Conservation (phyloP, 2,329 filamentous ascomycete genomes). For the Madurella fahalii region DNA sequence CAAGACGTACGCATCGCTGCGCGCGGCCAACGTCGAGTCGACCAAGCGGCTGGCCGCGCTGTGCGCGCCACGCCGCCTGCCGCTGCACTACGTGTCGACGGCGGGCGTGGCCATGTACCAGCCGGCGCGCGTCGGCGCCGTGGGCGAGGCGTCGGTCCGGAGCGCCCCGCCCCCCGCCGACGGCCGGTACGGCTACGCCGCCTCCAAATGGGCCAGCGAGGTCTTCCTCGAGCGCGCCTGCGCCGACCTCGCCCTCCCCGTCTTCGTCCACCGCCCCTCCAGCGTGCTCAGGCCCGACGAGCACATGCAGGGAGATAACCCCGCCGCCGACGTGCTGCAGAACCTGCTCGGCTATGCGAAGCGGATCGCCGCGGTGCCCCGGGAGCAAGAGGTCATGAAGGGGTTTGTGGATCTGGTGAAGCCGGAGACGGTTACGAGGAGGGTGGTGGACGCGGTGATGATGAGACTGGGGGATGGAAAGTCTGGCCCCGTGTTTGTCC, state of each 20-base stretch:
- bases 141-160: not conserved
- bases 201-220: slow-evolving; percentile 33
- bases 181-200: slow-evolving; percentile 28
- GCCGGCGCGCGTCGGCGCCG: not conserved
- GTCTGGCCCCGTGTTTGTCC: not conserved
- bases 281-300: slow-evolving; percentile 3
- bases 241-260: slow-evolving; percentile 15
- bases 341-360: no score
- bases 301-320: no score
- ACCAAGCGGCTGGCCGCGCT: slow-evolving; percentile 34
- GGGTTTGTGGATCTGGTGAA: no score
- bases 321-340: no score
- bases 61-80: slow-evolving; percentile 16
- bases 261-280: slow-evolving; percentile 30
- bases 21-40: slow-evolving; percentile 32
- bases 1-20: slow-evolving; percentile 35
- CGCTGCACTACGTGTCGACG: slow-evolving; percentile 32
- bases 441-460: no score
- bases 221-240: slow-evolving; percentile 26
- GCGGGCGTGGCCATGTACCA: slow-evolving; percentile 14
- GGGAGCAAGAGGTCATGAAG: no score
- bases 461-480: not conserved
- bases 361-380: no score
- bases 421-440: no score
- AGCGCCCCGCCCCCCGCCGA: not conserved